These are phyloP conservation scores for Boletus rubroflammeus DNA, from an alignment of 768 basidiomycete genomes.

Conservation along the genomic window DNA sequence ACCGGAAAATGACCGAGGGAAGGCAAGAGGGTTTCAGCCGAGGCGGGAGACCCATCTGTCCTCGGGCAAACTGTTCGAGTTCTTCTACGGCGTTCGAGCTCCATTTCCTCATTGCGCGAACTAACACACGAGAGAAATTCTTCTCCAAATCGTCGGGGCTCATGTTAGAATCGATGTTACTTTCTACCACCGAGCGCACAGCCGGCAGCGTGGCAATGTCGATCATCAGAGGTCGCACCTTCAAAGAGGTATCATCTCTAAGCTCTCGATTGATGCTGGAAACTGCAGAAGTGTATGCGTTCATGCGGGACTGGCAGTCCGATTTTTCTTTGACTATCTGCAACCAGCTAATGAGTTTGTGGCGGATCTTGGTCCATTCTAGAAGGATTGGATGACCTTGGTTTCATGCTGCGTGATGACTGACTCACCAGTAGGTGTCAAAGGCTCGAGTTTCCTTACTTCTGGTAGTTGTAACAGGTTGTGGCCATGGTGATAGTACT, in stretches of 20 bases:
- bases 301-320: neutral
- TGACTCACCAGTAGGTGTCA: conserved; percentile 10
- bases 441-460: conserved; percentile 1
- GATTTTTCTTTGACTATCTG: neutral
- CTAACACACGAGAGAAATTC: neutral
- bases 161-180: neutral
- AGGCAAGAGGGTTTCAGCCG: conserved; percentile 5
- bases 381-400: neutral
- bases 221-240: neutral
- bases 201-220: conserved; percentile 5
- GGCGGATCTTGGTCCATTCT: conserved; percentile 13
- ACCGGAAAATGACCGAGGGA: conserved; percentile 11
- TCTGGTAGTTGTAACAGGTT: neutral
- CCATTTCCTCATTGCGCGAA: conserved; percentile 1
- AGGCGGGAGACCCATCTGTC: neutral
- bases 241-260: neutral
- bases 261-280: neutral
- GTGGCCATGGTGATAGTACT: fast-evolving
- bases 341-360: neutral
- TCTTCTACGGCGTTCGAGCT: conserved; percentile 7
- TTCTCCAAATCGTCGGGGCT: neutral
- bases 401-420: neutral
- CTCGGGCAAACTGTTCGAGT: conserved; percentile 6
- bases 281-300: no score
- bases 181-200: neutral